Evolutionary conservation across 2,329 filamentous ascomycete genomes (phyloP), one percentile per base, ranked within the genome.

Genomic region (Ophiostoma sp.): DNA sequence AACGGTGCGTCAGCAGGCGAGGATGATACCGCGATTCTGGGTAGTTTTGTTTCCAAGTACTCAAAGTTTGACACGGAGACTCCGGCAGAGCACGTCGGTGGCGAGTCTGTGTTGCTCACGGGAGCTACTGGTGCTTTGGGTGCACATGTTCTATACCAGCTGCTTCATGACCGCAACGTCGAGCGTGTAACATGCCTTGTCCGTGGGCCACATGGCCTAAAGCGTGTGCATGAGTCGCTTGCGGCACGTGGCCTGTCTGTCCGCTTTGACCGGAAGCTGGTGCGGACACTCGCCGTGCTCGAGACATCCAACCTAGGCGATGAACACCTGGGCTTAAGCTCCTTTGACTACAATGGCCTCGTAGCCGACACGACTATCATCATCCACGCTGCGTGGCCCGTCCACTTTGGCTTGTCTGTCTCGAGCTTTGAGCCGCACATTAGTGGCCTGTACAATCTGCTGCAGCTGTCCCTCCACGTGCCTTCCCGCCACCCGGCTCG

Each of bases 371-470:
- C 81, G 8, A 83, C 81, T 0, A 73, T 77, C 31, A 77, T 83
- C 67, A 79, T 84, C 68, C 82, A 85, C 76, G 77, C 78, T 48
- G 82, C 83, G 1, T 84, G 83, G 83, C 79, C 81, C 1, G 83
- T 85, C 13, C 84, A 85, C 74, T 85, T 85, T 79, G 82, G 82
- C 73, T 78, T 84, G 69, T 78, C 79, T 0, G 78, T 83, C 0
- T 74, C 77, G n/a, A 81, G 79, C 71, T 83, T 85, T 74, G 79
- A 81, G 70, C 75, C 78, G 10, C 79, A 83, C 72, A 80, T 85
- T 72, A 76, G 75, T 13, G 83, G 81, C 3, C 75, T 81, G 20
- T 76, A 77, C 13, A 80, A 80, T 69, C 77, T 84, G 10, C 75
- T 83, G 52, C 75, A 77, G 13, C 72, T 83, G 0, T 79, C 78